phyloP scores from a whole-genome alignment of 2,329 filamentous ascomycete species.

The Paraphoma sp. region DNA sequence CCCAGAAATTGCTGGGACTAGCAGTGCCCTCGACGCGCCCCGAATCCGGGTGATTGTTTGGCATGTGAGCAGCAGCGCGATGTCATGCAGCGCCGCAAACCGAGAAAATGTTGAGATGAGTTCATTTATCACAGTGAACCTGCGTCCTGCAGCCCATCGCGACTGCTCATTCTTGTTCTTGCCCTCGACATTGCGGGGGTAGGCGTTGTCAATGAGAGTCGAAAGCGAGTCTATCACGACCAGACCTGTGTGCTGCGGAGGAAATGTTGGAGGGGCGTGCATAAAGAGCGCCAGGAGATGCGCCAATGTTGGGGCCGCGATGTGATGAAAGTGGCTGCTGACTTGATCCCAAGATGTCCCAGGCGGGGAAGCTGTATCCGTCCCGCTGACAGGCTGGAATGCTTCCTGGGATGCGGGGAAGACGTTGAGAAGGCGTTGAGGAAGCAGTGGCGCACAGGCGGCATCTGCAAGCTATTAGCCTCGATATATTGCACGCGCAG shows the following conservation, averaged over 20 bases:
- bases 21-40: conserved; percentile 67
- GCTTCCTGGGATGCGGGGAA: conserved; percentile 31
- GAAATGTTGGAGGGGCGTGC: conserved; percentile 68
- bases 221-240: conserved; percentile 82
- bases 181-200: conserved; percentile 65
- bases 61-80: conserved; percentile 77
- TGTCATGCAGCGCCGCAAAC: conserved; percentile 73
- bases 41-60: conserved; percentile 86
- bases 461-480: conserved; percentile 51
- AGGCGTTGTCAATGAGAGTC: conserved; percentile 76
- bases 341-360: conserved; percentile 34
- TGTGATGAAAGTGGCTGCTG: conserved; percentile 67
- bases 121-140: conserved; percentile 70
- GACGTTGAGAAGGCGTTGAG: conserved; percentile 57
- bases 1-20: conserved; percentile 78
- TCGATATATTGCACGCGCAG: neutral
- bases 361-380: conserved; percentile 16
- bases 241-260: conserved; percentile 68
- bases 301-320: conserved; percentile 64
- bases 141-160: conserved; percentile 57
- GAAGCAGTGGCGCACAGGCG: conserved; percentile 57
- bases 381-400: conserved; percentile 4
- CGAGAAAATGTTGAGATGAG: conserved; percentile 69
- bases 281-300: conserved; percentile 76
- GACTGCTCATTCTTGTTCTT: conserved; percentile 51